Conservation (phyloP, 2,329 filamentous ascomycete species). For the Aquanectria penicillioides region DNA sequence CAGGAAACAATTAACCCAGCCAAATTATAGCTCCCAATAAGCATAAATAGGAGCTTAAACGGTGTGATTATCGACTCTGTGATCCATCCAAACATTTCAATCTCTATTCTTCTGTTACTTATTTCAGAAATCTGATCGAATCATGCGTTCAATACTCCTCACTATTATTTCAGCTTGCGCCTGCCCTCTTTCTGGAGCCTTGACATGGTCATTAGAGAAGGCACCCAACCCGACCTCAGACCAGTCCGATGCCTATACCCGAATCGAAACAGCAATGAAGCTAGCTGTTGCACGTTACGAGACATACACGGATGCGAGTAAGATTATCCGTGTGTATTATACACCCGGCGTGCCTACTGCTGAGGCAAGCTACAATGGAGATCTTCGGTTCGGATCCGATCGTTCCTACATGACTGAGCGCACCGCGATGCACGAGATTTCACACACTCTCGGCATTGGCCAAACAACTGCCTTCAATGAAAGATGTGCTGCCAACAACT, state of each 20-base stretch:
- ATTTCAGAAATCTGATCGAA: neutral
- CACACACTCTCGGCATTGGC: slow-evolving; percentile 59
- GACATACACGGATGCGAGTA: slow-evolving; percentile 46
- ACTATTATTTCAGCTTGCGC: slow-evolving; percentile 42
- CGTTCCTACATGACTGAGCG: slow-evolving; percentile 59
- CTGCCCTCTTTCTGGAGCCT: slow-evolving; percentile 47
- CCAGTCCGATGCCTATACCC: slow-evolving; percentile 54
- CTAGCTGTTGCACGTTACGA: slow-evolving; percentile 53
- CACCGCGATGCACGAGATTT: slow-evolving; percentile 59
- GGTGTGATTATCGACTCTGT: neutral
- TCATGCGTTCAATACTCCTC: slow-evolving; percentile 49
- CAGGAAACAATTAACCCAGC: neutral
- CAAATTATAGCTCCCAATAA: neutral
- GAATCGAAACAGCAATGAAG: slow-evolving; percentile 55
- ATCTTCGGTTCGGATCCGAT: slow-evolving; percentile 58
- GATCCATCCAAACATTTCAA: neutral
- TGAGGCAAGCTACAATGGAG: slow-evolving; percentile 57
- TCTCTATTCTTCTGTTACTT: neutral
- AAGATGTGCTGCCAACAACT: slow-evolving; percentile 52
- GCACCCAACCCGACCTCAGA: slow-evolving; percentile 52
- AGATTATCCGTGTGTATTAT: slow-evolving; percentile 53
- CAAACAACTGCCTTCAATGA: slow-evolving; percentile 53
- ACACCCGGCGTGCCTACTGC: slow-evolving; percentile 56
- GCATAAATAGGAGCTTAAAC: slow-evolving; percentile 6
- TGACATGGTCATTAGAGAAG: slow-evolving; percentile 52